Evolutionary conservation across 345 rosid species (phyloP).

Genomic region (Eucalyptus melliodora): DNA sequence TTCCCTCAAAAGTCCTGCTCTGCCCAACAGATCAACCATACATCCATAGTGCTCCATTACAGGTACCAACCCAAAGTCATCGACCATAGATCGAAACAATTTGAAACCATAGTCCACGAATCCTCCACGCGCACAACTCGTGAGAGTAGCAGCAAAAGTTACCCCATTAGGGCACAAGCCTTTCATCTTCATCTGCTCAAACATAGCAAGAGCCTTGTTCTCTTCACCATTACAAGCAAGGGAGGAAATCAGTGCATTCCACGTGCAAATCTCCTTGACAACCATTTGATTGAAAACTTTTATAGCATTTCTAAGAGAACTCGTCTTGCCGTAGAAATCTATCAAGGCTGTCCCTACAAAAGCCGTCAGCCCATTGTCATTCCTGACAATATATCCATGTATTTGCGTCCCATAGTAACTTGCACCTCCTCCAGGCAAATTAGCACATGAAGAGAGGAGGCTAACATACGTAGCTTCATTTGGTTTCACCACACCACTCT

Average conservation of each 20-base stretch:
- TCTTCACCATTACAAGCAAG: conserved; percentile 44
- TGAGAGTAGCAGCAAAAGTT: conserved; percentile 48
- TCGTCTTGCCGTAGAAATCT: conserved; percentile 57
- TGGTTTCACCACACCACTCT: conserved; percentile 11
- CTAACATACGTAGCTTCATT: conserved; percentile 64
- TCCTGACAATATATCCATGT: conserved; percentile 40
- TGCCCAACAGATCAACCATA: conserved; percentile 67
- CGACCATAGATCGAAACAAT: conserved; percentile 1
- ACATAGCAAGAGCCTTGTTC: conserved; percentile 35
- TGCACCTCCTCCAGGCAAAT: conserved; percentile 26
- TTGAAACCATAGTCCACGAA: conserved; percentile 4
- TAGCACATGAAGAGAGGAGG: conserved; percentile 50
- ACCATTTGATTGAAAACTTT: conserved; percentile 18
- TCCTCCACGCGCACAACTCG: conserved; percentile 50
- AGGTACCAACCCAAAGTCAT: background rate
- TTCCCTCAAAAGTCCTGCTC: conserved; percentile 51
- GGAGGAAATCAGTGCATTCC: conserved; percentile 68
- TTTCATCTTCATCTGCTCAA: conserved; percentile 30
- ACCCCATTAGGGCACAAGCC: conserved; percentile 36
- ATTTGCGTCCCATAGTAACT: conserved; percentile 43
- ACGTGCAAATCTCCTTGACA: conserved; percentile 26
- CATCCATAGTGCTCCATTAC: conserved; percentile 41
- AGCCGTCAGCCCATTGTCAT: conserved; percentile 13
- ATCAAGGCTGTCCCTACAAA: conserved; percentile 44
- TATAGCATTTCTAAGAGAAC: conserved; percentile 17